These are phyloP conservation scores for Teratosphaeria zuluensis DNA, from an alignment of 2,329 filamentous ascomycete species.

Conservation along the genomic window DNA sequence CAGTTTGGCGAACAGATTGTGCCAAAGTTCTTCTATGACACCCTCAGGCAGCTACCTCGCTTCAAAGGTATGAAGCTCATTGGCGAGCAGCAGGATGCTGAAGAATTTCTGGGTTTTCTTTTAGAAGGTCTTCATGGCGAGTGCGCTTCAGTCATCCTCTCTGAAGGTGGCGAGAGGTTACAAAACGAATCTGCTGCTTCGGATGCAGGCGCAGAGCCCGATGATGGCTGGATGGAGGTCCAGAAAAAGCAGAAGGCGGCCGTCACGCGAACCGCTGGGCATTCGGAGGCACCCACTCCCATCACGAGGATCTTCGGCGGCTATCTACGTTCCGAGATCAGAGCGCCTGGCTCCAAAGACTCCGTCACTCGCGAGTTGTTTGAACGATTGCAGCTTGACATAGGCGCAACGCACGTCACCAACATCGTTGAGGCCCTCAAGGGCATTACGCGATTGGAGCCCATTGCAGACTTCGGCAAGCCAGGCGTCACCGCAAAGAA, in stretches of 20 bases:
- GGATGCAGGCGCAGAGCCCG: constrained; percentile 29
- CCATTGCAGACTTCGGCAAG: constrained; percentile 73
- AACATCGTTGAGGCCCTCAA: constrained; percentile 89
- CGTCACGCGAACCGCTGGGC: constrained; percentile 74
- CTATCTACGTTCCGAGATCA: constrained; percentile 78
- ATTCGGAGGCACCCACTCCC: constrained; percentile 48
- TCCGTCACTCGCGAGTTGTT: constrained; percentile 91
- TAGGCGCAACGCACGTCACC: constrained; percentile 73
- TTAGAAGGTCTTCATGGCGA: constrained; percentile 90
- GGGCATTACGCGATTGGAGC: constrained; percentile 72
- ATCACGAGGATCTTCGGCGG: constrained; percentile 93
- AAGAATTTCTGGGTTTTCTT: constrained; percentile 91
- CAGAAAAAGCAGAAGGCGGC: constrained; percentile 82
- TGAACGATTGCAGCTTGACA: constrained; percentile 89
- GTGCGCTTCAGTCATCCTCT: constrained; percentile 62
- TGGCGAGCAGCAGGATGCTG: constrained; percentile 93
- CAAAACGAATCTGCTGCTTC: constrained; percentile 31
- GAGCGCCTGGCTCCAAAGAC: constrained; percentile 74
- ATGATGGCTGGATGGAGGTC: constrained; percentile 81
- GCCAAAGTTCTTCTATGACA: constrained; percentile 91
- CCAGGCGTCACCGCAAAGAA: constrained; percentile 67
- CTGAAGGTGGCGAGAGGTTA: constrained; percentile 16
- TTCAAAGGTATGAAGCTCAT: constrained; percentile 88
- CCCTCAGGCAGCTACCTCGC: constrained; percentile 73
- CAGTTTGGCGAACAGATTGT: constrained; percentile 85